phyloP scores from a whole-genome alignment of 169 alveolate species.

The Perkinsus chesapeaki region DNA sequence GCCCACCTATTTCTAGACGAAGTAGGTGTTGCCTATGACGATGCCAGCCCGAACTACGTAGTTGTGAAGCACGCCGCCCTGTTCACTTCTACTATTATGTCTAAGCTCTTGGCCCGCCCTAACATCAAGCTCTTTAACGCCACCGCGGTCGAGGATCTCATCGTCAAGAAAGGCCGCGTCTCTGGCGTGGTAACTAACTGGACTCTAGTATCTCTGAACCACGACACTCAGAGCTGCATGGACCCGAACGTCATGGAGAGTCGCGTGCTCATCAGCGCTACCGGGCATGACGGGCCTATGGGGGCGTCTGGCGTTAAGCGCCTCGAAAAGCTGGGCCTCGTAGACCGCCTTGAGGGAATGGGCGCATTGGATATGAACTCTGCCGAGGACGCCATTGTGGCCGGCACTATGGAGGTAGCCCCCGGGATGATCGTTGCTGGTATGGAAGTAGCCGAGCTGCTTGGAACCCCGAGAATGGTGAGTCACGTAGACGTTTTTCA shows the following conservation, averaged over 20 bases:
- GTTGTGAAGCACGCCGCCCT: constrained; percentile 35
- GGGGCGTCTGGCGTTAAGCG: constrained; percentile 37
- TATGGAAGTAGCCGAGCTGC: constrained; percentile 31
- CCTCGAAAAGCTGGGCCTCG: constrained; percentile 18
- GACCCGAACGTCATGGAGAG: constrained; percentile 37
- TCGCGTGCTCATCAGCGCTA: constrained; percentile 21
- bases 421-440: constrained; percentile 14
- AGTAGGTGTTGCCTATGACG: constrained; percentile 27
- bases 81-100: constrained; percentile 27
- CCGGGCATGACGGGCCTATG: constrained; percentile 37
- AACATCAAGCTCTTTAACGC: constrained; percentile 34
- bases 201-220: constrained; percentile 35
- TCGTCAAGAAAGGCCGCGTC: constrained; percentile 19
- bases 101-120: constrained; percentile 25
- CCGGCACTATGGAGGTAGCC: constrained; percentile 9
- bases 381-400: constrained; percentile 30
- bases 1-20: constrained; percentile 25
- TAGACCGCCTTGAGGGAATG: constrained; percentile 25
- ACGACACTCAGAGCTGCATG: constrained; percentile 37
- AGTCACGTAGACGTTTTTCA: neutral
- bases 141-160: constrained; percentile 29
- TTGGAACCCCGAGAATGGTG: constrained; percentile 31
- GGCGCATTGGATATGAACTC: constrained; percentile 34
- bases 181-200: constrained; percentile 26
- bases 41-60: constrained; percentile 28